A percentile compares a stretch with the other conserved stretches of the same genome.
phyloP scores from a whole-genome alignment of 2,329 filamentous ascomycete genomes.

The Aulographum hederae region DNA sequence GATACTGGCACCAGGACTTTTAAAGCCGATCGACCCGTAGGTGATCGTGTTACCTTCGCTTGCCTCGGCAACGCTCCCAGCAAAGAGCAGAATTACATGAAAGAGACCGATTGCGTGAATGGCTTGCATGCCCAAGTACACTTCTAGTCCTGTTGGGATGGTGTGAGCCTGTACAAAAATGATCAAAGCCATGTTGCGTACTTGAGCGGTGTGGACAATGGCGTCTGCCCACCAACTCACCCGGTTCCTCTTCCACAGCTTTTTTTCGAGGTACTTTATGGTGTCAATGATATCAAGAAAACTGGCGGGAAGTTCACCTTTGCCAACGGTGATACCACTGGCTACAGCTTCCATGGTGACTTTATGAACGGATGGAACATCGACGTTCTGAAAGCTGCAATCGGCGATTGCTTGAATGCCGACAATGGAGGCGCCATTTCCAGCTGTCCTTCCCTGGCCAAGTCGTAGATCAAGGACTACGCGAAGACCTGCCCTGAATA shows the following conservation, averaged over 20 bases:
- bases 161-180: conserved; percentile 14
- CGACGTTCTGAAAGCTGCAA: conserved; percentile 50
- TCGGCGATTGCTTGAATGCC: conserved; percentile 56
- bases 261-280: conserved; percentile 75
- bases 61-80: conserved; percentile 33
- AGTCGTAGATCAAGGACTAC: no score
- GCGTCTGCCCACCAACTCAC: conserved; percentile 53
- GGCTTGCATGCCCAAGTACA: conserved; percentile 48
- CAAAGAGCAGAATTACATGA: conserved; percentile 35
- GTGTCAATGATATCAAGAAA: conserved; percentile 46
- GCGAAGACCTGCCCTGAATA: no score
- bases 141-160: conserved; percentile 11
- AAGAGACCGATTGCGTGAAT: no score
- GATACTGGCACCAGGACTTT: conserved; percentile 39
- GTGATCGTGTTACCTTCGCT: conserved; percentile 36
- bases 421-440: no score
- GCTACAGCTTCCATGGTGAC: conserved; percentile 60
- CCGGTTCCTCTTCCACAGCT: conserved; percentile 52
- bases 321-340: conserved; percentile 56
- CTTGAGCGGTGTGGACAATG: conserved; percentile 57
- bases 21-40: conserved; percentile 31
- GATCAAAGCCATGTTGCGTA: conserved; percentile 56
- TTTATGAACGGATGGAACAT: conserved; percentile 65
- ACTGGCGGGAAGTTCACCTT: conserved; percentile 53
- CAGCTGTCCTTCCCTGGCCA: no score